A percentile compares a stretch with the other conserved stretches of the same genome.
phyloP scores from a whole-genome alignment of 75 land plant genomes.

The Picea glauca region DNA sequence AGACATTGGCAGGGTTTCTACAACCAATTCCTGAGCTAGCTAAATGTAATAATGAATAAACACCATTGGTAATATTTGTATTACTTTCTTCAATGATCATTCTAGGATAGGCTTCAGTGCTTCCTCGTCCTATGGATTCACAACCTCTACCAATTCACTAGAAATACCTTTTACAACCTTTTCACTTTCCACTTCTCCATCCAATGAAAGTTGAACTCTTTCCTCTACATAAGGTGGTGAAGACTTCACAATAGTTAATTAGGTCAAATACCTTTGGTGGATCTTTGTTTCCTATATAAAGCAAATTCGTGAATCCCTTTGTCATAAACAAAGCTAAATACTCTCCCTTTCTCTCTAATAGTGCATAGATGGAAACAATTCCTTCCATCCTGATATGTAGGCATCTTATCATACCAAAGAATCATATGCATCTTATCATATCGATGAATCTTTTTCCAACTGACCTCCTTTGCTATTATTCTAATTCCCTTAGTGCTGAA shows the following conservation, averaged over 20 bases:
- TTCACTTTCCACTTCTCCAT: constrained; percentile 6
- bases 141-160: constrained; percentile 77
- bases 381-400: constrained; percentile 96
- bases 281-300: constrained; percentile 94
- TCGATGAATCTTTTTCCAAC: constrained; percentile 51
- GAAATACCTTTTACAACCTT: constrained; percentile 64
- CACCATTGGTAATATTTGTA: constrained; percentile 70
- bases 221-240: constrained; percentile 95
- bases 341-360: constrained; percentile 91
- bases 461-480: constrained; percentile 74
- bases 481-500: constrained; percentile 71
- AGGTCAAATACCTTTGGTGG: constrained; percentile 94
- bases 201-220: constrained; percentile 67
- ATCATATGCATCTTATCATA: no score
- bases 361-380: constrained; percentile 96
- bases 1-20: constrained; percentile 59
- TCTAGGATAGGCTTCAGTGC: constrained; percentile 50
- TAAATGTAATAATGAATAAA: constrained; percentile 91
- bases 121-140: constrained; percentile 63
- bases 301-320: constrained; percentile 74
- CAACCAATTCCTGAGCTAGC: constrained; percentile 72
- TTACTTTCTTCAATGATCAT: constrained; percentile 64
- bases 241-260: constrained; percentile 57
- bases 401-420: constrained; percentile 64
- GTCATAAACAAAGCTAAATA: constrained; percentile 88